Evolutionary conservation across 345 rosid species (phyloP), one percentile per base, ranked within the genome.

Genomic region (Leavenworthia alabamica): DNA sequence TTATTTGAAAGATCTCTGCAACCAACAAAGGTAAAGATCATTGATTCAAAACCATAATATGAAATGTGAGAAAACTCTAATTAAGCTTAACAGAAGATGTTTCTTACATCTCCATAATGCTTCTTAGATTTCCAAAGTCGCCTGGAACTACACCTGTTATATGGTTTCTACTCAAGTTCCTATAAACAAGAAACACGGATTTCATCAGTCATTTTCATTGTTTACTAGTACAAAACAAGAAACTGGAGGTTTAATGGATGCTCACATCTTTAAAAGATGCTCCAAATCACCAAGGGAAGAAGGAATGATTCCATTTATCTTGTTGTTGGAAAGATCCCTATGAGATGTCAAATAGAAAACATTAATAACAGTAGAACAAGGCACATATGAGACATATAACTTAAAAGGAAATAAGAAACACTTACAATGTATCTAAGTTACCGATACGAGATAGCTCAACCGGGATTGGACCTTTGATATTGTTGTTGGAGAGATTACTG

Each of bases 261-360:
- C 89, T 82, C 53, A 93, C 99, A 93, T 75, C 83, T 87, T 89
- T 23, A 87, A 79, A 62, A 93, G 91, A 74, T 93, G 99, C 72
- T 93, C 99, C 75, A 93, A 77, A 75, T 89, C 97, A 60, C 99
- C 97, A 13, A 93, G 81, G 24, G 99, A 78, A 70, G 96, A 74
- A 65, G 99, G 99, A 52, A 93, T 87, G 28, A 67, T 75, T 40
- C 97, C 99, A 68, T 56, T 78, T 48, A 93, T 86, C 67, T 82
- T 80, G 82, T 93, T 89, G 56, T 78, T 66, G 26, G 97, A 93
- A 53, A 93, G 76, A 72, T 93, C 99, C 82, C 99, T 93, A 68
- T 20, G n/a, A 50, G 41, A 67, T 24, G 46, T 48, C 24, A 23
- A 20, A 24, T 5, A 27, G 19, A 33, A 15, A 5, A 32, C n/a